Evolutionary conservation across 1,139 yeast species (phyloP).

Genomic region (Scheffersomyces quercinus): DNA sequence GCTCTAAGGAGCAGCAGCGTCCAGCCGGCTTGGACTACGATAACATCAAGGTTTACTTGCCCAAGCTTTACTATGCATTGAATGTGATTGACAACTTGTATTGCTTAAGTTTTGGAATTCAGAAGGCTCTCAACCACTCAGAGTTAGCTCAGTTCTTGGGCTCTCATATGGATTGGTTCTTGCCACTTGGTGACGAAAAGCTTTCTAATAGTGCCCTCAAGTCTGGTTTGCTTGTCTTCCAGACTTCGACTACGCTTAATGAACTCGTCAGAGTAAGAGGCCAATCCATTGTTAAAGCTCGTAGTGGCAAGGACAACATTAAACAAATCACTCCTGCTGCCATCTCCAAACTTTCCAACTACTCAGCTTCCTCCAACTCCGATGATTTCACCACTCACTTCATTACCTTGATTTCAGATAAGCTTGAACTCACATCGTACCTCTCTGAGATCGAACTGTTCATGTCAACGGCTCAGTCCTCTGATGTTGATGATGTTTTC

Average conservation of each 20-base stretch:
- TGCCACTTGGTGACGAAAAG: constrained; percentile 4
- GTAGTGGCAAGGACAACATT: constrained; percentile 1
- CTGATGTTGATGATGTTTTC: constrained; percentile 48
- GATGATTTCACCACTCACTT: constrained; percentile 17
- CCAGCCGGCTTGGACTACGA: constrained; percentile 25
- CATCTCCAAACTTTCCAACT: constrained; percentile 1
- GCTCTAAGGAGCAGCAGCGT: constrained; percentile 12
- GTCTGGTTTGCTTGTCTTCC: constrained; percentile 3
- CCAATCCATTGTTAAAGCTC: constrained; percentile 12
- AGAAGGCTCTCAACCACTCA: constrained; percentile 29
- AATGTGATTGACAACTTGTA: constrained; percentile 56
- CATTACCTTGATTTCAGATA: constrained; percentile 25
- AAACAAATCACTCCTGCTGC: background rate
- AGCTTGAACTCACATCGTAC: constrained; percentile 30
- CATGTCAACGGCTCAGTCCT: constrained; percentile 19
- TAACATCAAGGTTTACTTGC: constrained; percentile 42
- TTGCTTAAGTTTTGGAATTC: constrained; percentile 59
- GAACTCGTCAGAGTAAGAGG: constrained; percentile 23
- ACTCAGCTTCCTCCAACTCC: constrained; percentile 8
- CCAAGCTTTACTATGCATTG: constrained; percentile 51
- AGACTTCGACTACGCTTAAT: constrained; percentile 7
- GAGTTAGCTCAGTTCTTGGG: constrained; percentile 18
- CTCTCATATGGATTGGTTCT: constrained; percentile 13
- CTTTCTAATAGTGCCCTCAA: background rate
- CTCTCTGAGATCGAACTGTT: constrained; percentile 28